These are phyloP conservation scores for Septoria linicola DNA, from an alignment of 2,329 filamentous ascomycete genomes.

Conservation along the genomic window DNA sequence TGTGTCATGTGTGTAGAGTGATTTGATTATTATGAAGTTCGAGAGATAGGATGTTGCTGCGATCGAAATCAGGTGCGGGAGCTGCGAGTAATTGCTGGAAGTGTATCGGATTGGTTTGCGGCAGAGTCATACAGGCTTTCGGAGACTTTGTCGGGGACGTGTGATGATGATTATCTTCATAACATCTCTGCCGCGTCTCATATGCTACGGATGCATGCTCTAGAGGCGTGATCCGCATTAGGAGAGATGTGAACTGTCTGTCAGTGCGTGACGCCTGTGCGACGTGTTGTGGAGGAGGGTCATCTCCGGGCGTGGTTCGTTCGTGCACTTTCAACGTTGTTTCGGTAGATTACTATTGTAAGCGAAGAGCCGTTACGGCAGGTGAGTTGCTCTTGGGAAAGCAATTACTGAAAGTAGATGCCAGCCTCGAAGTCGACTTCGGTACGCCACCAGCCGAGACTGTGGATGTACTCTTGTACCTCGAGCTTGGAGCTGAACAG, in stretches of 20 bases:
- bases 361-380: not conserved
- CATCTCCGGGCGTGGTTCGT: not conserved
- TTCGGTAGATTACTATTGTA: not conserved
- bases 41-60: no score
- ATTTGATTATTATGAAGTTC: not conserved
- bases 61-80: not conserved
- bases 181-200: no score
- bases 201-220: no score
- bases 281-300: not conserved
- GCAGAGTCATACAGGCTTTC: not conserved
- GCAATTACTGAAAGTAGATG: not conserved
- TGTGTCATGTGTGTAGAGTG: not conserved
- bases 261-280: not conserved
- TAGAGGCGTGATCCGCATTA: no score
- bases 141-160: not conserved
- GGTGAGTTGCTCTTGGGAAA: not conserved
- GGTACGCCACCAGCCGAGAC: constrained; percentile 15
- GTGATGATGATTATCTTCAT: no score
- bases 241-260: no score
- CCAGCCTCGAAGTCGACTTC: constrained; percentile 6
- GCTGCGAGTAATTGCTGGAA: not conserved
- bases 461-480: constrained; percentile 4
- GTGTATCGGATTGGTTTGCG: not conserved
- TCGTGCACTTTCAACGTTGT: not conserved
- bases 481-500: not conserved